Evolutionary conservation across 2,329 filamentous ascomycete species (phyloP).

Genomic region (Aspergillus niger): DNA sequence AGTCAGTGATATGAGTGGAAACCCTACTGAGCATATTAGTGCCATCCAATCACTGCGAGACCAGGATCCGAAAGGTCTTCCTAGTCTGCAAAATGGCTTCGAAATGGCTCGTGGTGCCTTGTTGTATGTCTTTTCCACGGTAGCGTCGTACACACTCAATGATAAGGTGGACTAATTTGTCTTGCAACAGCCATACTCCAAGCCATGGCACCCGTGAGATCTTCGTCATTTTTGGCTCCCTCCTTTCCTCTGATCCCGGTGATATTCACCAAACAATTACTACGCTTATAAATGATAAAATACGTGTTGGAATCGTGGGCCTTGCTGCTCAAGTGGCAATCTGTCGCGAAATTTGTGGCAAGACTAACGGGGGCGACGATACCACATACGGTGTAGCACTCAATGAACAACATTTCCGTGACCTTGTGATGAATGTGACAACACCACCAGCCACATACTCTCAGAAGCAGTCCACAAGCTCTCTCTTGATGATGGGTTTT

Average conservation of each 20-base stretch:
- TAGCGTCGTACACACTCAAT: background rate
- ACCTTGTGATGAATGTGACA: conserved; percentile 84
- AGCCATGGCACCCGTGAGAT: conserved; percentile 92
- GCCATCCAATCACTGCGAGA: conserved; percentile 68
- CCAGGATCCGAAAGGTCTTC: conserved; percentile 70
- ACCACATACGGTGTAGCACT: conserved; percentile 78
- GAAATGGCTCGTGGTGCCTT: conserved; percentile 91
- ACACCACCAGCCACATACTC: conserved; percentile 83
- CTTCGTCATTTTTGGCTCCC: conserved; percentile 85
- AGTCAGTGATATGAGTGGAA: conserved; percentile 87
- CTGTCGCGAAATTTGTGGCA: conserved; percentile 83
- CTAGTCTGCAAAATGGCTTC: conserved; percentile 88
- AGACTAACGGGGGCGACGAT: conserved; percentile 77
- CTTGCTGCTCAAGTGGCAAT: conserved; percentile 90
- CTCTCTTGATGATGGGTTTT: conserved; percentile 96
- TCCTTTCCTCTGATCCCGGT: conserved; percentile 87
- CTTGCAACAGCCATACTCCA: conserved; percentile 70
- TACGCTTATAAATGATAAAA: conserved; percentile 75
- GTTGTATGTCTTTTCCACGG: conserved; percentile 58
- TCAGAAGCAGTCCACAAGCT: conserved; percentile 50
- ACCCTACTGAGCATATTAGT: conserved; percentile 83
- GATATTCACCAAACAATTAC: conserved; percentile 91
- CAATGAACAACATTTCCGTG: conserved; percentile 82
- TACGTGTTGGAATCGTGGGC: conserved; percentile 86
- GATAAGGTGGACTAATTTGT: conserved; percentile 4